phyloP scores from a whole-genome alignment of 2,329 filamentous ascomycete genomes.

The Ceratocystis harringtonii region DNA sequence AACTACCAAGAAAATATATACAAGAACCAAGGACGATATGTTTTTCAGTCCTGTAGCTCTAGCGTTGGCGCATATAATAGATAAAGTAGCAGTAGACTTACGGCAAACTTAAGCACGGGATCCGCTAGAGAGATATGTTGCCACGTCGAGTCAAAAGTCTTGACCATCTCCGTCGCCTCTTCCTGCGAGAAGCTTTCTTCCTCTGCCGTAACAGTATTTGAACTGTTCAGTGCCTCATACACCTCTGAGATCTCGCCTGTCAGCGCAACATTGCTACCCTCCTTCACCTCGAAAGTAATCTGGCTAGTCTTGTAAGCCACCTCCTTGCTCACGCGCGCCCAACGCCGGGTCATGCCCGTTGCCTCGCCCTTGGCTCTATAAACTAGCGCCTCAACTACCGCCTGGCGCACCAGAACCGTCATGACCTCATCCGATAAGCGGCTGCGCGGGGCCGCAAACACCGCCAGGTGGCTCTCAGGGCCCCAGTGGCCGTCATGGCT shows the following conservation, averaged over 20 bases:
- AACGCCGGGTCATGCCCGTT: conserved; percentile 21
- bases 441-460: conserved; percentile 26
- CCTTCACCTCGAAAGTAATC: conserved; percentile 26
- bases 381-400: conserved; percentile 37
- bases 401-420: conserved; percentile 34
- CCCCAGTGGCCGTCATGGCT: conserved; percentile 38
- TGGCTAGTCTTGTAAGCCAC: conserved; percentile 26
- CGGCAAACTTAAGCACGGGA: conserved; percentile 53
- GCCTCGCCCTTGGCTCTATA: conserved; percentile 24
- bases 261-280: conserved; percentile 29
- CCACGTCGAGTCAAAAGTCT: conserved; percentile 41
- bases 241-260: conserved; percentile 27
- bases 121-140: conserved; percentile 42
- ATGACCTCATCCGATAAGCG: conserved; percentile 29
- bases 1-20: background rate
- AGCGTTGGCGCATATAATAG: background rate
- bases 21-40: background rate
- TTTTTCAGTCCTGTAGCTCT: background rate
- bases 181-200: conserved; percentile 20
- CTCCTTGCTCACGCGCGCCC: conserved; percentile 25
- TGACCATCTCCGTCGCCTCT: conserved; percentile 30
- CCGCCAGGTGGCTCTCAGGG: conserved; percentile 29
- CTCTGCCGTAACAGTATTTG: conserved; percentile 21
- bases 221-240: conserved; percentile 23
- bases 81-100: conserved; percentile 31